These are phyloP conservation scores for Prunus padus DNA, from an alignment of 306 rosid genomes.

Conservation along the genomic window DNA sequence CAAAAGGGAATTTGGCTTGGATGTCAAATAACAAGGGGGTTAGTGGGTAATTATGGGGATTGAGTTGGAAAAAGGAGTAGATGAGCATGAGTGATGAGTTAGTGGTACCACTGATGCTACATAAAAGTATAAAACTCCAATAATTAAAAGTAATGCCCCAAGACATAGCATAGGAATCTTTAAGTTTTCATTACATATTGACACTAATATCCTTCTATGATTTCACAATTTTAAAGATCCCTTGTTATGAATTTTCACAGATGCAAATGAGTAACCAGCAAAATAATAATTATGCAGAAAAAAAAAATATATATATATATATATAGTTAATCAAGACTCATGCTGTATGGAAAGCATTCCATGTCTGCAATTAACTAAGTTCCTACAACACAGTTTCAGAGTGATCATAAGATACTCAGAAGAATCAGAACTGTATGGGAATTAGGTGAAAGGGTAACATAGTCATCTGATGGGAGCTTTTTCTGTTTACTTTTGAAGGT, in stretches of 20 bases:
- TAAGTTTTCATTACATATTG: slow-evolving; percentile 8
- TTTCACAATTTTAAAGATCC: not conserved
- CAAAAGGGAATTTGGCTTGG: slow-evolving; percentile 33
- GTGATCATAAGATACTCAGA: not conserved
- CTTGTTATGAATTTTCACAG: not conserved
- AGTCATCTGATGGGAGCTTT: slow-evolving; percentile 27
- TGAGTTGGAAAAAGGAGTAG: slow-evolving; percentile 42
- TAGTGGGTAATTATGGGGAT: slow-evolving; percentile 40
- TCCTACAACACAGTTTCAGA: too few species aligned
- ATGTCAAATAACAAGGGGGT: slow-evolving; percentile 21
- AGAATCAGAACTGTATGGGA: not conserved
- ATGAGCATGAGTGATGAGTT: slow-evolving; percentile 32
- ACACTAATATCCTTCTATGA: slow-evolving; percentile 25
- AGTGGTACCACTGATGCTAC: slow-evolving; percentile 54
- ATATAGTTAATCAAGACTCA: too few species aligned
- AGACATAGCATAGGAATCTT: slow-evolving; percentile 37
- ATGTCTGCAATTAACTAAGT: too few species aligned
- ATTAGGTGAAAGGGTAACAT: slow-evolving; percentile 13
- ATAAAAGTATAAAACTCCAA: slow-evolving; percentile 36
- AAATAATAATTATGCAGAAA: not conserved
- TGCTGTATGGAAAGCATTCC: too few species aligned
- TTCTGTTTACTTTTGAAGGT: slow-evolving; percentile 37
- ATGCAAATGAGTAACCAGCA: not conserved
- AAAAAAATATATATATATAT: too few species aligned
- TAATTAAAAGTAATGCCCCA: slow-evolving; percentile 44